These are phyloP conservation scores for Hypoxylon sp. DNA, from an alignment of 2,329 filamentous ascomycete genomes.

Conservation along the genomic window DNA sequence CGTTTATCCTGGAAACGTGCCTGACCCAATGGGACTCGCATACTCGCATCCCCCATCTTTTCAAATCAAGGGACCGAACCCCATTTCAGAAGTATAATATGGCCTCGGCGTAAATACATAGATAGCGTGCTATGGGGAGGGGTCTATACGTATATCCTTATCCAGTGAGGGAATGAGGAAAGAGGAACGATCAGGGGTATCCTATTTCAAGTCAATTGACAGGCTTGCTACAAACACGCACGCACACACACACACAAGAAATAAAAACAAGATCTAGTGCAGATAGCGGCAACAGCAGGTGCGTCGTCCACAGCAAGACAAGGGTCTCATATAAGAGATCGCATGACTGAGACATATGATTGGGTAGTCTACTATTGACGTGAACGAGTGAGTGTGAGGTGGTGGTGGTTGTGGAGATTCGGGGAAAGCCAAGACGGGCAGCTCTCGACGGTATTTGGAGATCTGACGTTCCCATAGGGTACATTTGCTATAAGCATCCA, in stretches of 20 bases:
- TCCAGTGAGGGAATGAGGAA: slow-evolving; percentile 10
- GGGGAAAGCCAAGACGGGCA: slow-evolving; percentile 17
- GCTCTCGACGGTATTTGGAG: slow-evolving; percentile 7
- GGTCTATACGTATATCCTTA: slow-evolving; percentile 19
- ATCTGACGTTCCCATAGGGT: slow-evolving; percentile 16
- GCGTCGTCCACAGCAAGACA: slow-evolving; percentile 35
- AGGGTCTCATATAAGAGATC: slow-evolving; percentile 38
- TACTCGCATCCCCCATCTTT: neutral
- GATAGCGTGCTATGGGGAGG: slow-evolving; percentile 5
- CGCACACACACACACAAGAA: no score
- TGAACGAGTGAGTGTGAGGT: slow-evolving; percentile 27
- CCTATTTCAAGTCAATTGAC: slow-evolving; percentile 1
- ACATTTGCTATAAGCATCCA: neutral
- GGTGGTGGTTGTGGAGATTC: slow-evolving; percentile 18
- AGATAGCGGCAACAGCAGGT: slow-evolving; percentile 25
- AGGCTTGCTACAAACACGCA: neutral
- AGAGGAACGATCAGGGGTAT: slow-evolving; percentile 16
- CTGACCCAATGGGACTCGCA: slow-evolving; percentile 29
- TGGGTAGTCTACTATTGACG: slow-evolving; percentile 36
- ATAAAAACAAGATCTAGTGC: slow-evolving; percentile 38
- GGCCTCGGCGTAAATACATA: slow-evolving; percentile 18
- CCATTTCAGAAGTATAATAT: slow-evolving; percentile 8
- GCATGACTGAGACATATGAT: slow-evolving; percentile 46
- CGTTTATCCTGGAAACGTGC: slow-evolving; percentile 19
- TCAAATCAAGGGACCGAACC: slow-evolving; percentile 29